Base-by-base conservation (phyloP, 441 rosid genomes). In the Daphne laureola region DNA sequence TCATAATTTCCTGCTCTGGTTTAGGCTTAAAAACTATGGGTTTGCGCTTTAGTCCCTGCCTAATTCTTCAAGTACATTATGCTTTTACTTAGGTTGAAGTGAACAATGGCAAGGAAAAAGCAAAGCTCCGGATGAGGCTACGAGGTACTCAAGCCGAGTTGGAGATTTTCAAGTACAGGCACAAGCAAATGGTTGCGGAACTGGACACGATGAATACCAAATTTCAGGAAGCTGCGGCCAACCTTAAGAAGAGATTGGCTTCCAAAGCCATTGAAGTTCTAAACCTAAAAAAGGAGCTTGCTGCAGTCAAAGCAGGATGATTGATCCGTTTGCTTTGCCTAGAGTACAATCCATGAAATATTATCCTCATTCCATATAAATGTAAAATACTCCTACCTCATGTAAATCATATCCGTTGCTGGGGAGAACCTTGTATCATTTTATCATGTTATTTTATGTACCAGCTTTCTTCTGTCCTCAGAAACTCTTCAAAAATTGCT, bases 91-190 rank as follows among this genome's bases (percentile, higher is more conserved):
- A 92, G 98, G 90, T 74, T 15, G 70, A 71, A 59, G 65, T 59
- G n/a, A 68, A 45, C 17, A 62, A 57, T 46, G 57, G 63, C 46
- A 87, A 69, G 66, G 89, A 76, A 52, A 87, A 43, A 62, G 88
- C 93, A 53, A 93, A 85, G 72, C 79, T 80, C 14, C 72, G 78
- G 65, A 89, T 87, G 94, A 77, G 83, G 70, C 84, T 87, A 17
- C 74, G 75, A 6, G 86, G 96, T 62, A 80, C 86, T 3, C 90
- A 87, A 65, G 89, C 89, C 3, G 83, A 74, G 63, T 66, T 79
- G 54, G 95, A 87, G 31, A 95, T 95, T 14, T 52, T 74, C 27
- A 68, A 78, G 36, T 42, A 67, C 41, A 76, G 90, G 49, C 61
- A 79, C 78, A 63, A 66, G 43, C 75, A 80, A 67, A 64, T 68